These are phyloP conservation scores for Phytophthora chlamydospora DNA, from an alignment of 352 stramenopile species.

Conservation along the genomic window DNA sequence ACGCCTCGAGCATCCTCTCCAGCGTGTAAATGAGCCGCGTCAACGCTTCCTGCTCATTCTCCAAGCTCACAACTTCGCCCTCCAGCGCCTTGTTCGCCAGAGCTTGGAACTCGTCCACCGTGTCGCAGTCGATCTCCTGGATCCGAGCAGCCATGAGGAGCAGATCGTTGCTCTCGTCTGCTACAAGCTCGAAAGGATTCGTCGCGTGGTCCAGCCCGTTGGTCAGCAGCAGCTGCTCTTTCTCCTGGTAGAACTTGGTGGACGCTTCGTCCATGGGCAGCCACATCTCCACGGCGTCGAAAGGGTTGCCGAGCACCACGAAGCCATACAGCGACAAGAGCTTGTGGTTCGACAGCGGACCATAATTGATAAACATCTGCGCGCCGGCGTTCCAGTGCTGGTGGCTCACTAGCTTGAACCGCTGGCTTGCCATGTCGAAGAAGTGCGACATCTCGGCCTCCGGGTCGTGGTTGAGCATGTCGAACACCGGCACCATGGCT, in stretches of 20 bases:
- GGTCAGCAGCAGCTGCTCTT: slow-evolving; percentile 45
- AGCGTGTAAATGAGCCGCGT: slow-evolving; percentile 67
- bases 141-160: slow-evolving; percentile 70
- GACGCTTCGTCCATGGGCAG: slow-evolving; percentile 63
- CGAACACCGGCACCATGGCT: slow-evolving; percentile 86
- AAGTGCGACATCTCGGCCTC: slow-evolving; percentile 77
- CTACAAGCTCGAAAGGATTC: slow-evolving; percentile 69
- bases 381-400: slow-evolving; percentile 74
- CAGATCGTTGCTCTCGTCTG: slow-evolving; percentile 67
- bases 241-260: slow-evolving; percentile 51
- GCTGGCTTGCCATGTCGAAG: slow-evolving; percentile 53
- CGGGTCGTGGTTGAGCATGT: slow-evolving; percentile 88
- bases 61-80: slow-evolving; percentile 56
- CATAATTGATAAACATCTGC: slow-evolving; percentile 87
- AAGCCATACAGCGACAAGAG: slow-evolving; percentile 84
- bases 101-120: slow-evolving; percentile 40
- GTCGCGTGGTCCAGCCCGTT: slow-evolving; percentile 68
- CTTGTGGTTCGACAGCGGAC: slow-evolving; percentile 83
- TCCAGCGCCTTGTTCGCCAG: slow-evolving; percentile 52
- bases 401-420: slow-evolving; percentile 73
- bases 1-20: slow-evolving; percentile 63
- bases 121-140: slow-evolving; percentile 65
- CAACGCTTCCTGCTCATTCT: slow-evolving; percentile 60
- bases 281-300: slow-evolving; percentile 79
- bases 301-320: slow-evolving; percentile 68